Conservation (phyloP, 2,329 filamentous ascomycete genomes). For the Xylariales sp. region DNA sequence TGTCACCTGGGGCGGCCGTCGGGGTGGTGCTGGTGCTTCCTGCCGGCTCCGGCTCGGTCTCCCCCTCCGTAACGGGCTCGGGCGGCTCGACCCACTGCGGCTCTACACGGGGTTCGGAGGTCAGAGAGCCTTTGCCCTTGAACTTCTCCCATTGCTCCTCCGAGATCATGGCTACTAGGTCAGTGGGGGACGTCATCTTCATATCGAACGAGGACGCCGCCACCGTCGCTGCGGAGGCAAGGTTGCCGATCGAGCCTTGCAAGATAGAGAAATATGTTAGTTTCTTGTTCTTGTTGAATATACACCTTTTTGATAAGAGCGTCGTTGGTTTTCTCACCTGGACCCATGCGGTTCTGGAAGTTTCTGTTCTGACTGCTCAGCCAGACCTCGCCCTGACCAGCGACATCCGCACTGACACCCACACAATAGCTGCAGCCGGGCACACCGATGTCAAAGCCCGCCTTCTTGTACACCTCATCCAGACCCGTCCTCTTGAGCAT, state of each 20-base stretch:
- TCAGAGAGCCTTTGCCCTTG: conserved; percentile 15
- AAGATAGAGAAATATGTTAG: no score
- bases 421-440: conserved; percentile 42
- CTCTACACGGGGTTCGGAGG: conserved; percentile 1
- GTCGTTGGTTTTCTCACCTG: conserved; percentile 18
- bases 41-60: background rate
- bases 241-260: conserved; percentile 33
- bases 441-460: conserved; percentile 35
- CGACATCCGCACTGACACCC: conserved; percentile 35
- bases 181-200: conserved; percentile 32
- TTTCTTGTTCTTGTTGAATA: no score
- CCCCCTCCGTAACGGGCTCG: background rate
- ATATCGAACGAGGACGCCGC: conserved; percentile 41
- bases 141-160: conserved; percentile 12
- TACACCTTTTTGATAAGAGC: no score
- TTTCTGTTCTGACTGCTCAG: conserved; percentile 41
- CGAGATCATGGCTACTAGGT: conserved; percentile 22
- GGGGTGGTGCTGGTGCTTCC: background rate
- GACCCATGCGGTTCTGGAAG: conserved; percentile 40
- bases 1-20: no score
- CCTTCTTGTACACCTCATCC: conserved; percentile 30
- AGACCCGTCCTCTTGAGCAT: conserved; percentile 29
- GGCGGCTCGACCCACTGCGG: conserved; percentile 11
- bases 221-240: conserved; percentile 40
- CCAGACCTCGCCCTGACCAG: conserved; percentile 36